Conservation (phyloP, 2,329 filamentous ascomycete species). For the Seiridium unicorne region DNA sequence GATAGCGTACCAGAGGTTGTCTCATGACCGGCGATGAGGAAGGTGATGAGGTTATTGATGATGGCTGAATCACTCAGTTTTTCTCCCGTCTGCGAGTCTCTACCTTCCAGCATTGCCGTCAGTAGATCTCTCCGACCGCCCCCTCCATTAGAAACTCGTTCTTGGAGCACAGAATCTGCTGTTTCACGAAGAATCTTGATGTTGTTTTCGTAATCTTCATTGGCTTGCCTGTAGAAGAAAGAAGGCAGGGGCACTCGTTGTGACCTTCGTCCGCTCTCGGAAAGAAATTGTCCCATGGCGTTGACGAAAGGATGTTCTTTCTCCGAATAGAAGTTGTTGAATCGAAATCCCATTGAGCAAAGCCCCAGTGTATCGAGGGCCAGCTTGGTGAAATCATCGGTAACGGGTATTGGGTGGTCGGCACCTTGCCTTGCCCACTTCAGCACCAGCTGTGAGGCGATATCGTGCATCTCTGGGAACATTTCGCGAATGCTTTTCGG, state of each 20-base stretch:
- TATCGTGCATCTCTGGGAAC: constrained; percentile 52
- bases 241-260: constrained; percentile 46
- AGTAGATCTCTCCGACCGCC: constrained; percentile 64
- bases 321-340: constrained; percentile 70
- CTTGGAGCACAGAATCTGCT: constrained; percentile 58
- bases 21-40: constrained; percentile 43
- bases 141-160: constrained; percentile 50
- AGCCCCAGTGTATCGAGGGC: constrained; percentile 66
- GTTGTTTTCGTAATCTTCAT: constrained; percentile 50
- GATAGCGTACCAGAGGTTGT: constrained; percentile 52
- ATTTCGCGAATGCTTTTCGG: constrained; percentile 50
- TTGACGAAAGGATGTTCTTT: constrained; percentile 68
- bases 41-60: constrained; percentile 62
- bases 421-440: constrained; percentile 48
- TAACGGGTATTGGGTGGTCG: constrained; percentile 45
- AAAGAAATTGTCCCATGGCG: constrained; percentile 64
- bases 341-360: constrained; percentile 54
- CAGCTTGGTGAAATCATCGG: constrained; percentile 60
- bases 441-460: constrained; percentile 48
- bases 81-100: constrained; percentile 65
- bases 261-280: constrained; percentile 51
- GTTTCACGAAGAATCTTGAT: constrained; percentile 55
- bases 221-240: constrained; percentile 45
- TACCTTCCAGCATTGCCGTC: constrained; percentile 66
- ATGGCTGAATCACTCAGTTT: constrained; percentile 63